phyloP scores from a whole-genome alignment of 2,329 filamentous ascomycete species.

The Chrysoporthe puriensis region DNA sequence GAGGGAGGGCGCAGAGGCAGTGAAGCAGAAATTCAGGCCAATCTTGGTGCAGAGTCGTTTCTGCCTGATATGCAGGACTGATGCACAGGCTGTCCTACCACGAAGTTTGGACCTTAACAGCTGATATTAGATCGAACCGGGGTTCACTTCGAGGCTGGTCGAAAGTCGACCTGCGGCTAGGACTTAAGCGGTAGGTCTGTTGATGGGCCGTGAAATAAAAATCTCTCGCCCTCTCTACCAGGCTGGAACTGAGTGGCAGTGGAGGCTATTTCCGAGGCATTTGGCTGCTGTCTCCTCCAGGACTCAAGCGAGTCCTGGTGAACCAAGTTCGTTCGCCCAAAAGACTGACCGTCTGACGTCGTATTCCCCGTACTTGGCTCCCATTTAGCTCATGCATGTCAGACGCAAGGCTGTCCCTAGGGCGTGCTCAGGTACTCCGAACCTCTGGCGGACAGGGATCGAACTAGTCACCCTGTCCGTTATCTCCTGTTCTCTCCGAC shows the following conservation, averaged over 20 bases:
- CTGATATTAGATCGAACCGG: conserved; percentile 20
- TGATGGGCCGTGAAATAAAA: no score
- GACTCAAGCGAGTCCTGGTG: background rate
- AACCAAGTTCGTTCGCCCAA: background rate
- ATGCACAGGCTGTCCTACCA: conserved; percentile 4
- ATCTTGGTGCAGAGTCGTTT: conserved; percentile 1
- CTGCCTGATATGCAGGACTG: conserved; percentile 11
- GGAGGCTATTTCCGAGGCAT: no score
- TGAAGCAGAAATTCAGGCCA: background rate
- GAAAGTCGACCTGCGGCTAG: no score
- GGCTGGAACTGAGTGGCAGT: background rate
- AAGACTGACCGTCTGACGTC: background rate
- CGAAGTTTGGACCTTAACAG: background rate
- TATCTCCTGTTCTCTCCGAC: background rate
- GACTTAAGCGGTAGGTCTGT: no score
- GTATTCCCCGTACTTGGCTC: conserved; percentile 5
- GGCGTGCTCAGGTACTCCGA: conserved; percentile 10
- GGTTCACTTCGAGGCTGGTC: background rate
- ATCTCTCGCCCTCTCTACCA: no score
- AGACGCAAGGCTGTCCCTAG: conserved; percentile 24
- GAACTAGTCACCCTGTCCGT: conserved; percentile 13
- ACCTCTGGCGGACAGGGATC: conserved; percentile 8
- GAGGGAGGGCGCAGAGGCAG: background rate
- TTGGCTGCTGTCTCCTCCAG: no score
- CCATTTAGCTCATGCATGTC: conserved; percentile 21